A percentile compares a stretch with the other conserved stretches of the same genome.
Evolutionary conservation across 2,329 filamentous ascomycete species (phyloP).

Genomic region (Penicillium digitatum): DNA sequence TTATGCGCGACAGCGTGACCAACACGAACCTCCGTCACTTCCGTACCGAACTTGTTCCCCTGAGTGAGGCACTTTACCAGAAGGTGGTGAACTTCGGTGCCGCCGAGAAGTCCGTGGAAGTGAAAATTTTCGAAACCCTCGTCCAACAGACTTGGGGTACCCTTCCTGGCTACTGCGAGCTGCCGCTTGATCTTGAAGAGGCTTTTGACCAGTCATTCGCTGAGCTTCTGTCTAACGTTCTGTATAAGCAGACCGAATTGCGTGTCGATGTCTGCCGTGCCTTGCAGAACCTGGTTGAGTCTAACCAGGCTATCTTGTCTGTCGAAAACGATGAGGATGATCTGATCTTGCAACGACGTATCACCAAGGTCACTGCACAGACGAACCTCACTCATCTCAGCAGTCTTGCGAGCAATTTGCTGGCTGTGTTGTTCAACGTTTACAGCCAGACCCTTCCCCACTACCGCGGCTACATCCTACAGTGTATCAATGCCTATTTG

Average conservation of each 20-base stretch:
- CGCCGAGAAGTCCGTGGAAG: slow-evolving; percentile 85
- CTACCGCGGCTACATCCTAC: slow-evolving; percentile 82
- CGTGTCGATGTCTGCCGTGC: slow-evolving; percentile 82
- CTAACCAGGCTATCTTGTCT: slow-evolving; percentile 74
- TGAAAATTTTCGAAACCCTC: slow-evolving; percentile 96
- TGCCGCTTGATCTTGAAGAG: slow-evolving; percentile 72
- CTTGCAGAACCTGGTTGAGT: slow-evolving; percentile 82
- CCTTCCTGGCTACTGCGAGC: slow-evolving; percentile 89
- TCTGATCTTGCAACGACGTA: slow-evolving; percentile 70
- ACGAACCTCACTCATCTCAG: slow-evolving; percentile 80
- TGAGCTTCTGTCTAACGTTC: slow-evolving; percentile 81
- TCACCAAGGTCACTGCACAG: slow-evolving; percentile 69
- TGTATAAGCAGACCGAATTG: slow-evolving; percentile 87
- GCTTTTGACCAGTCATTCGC: slow-evolving; percentile 86
- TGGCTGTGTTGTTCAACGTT: slow-evolving; percentile 97
- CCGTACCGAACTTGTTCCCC: slow-evolving; percentile 75
- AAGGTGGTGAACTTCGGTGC: slow-evolving; percentile 76
- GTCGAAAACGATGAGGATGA: slow-evolving; percentile 67
- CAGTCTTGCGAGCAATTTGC: slow-evolving; percentile 75
- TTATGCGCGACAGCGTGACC: slow-evolving; percentile 81
- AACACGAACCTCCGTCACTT: slow-evolving; percentile 88
- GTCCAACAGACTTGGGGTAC: slow-evolving; percentile 94
- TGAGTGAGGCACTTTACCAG: slow-evolving; percentile 88
- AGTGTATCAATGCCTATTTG: slow-evolving; percentile 91
- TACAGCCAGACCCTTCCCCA: slow-evolving; percentile 95